Conservation (phyloP, 2,329 filamentous ascomycete genomes). For the Madurella mycetomatis region DNA sequence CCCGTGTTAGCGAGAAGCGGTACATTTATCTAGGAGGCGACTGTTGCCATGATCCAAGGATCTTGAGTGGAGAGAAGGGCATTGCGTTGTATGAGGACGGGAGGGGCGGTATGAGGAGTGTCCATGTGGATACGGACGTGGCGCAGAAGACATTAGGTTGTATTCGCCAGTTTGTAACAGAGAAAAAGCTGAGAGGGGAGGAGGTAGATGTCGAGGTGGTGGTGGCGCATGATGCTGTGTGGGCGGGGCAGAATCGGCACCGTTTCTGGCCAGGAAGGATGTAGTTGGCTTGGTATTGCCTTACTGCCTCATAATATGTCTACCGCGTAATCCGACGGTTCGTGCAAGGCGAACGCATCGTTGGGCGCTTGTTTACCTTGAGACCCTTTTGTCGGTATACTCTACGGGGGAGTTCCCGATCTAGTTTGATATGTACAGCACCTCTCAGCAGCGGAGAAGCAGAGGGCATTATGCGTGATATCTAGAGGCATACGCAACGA, state of each 20-base stretch:
- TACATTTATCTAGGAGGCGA: constrained; percentile 51
- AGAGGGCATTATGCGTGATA: no score
- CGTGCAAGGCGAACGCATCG: no score
- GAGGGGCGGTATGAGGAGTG: constrained; percentile 41
- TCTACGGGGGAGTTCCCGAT: no score
- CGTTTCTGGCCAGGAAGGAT: constrained; percentile 32
- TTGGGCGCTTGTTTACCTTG: no score
- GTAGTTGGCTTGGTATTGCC: constrained; percentile 2
- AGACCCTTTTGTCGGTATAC: no score
- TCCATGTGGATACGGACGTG: constrained; percentile 45
- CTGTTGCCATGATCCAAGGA: constrained; percentile 48
- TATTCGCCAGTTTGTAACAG: constrained; percentile 36
- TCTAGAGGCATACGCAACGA: no score
- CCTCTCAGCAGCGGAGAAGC: no score
- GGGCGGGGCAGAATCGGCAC: constrained; percentile 38
- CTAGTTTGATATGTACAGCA: no score
- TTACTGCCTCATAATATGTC: no score
- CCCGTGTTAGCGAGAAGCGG: constrained; percentile 33
- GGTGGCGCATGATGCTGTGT: constrained; percentile 47
- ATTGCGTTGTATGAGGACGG: constrained; percentile 48
- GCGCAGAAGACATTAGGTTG: constrained; percentile 40
- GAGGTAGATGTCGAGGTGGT: constrained; percentile 42
- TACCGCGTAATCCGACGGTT: no score
- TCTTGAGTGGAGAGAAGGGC: constrained; percentile 47
- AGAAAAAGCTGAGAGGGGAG: constrained; percentile 20